Evolutionary conservation across 495 filamentous ascomycete genomes (phyloP).

Genomic region (Neurospora sp.): DNA sequence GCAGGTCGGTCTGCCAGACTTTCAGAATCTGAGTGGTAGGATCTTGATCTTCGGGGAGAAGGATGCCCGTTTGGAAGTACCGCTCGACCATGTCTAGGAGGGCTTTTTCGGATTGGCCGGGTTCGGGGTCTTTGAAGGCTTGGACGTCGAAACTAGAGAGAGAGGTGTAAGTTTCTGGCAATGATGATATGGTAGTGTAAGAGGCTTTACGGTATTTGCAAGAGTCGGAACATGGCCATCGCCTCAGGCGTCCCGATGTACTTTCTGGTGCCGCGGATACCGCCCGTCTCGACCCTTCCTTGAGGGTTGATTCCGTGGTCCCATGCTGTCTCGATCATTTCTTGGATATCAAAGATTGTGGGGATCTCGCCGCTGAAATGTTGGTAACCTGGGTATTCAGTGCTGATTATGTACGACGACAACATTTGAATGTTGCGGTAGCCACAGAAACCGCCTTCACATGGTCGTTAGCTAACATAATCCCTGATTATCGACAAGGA

Average conservation of each 20-base stretch:
- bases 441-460: conserved; percentile 79
- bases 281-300: conserved; percentile 74
- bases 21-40: conserved; percentile 22
- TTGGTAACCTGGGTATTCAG: conserved; percentile 45
- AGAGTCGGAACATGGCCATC: conserved; percentile 62
- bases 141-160: conserved; percentile 25
- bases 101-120: conserved; percentile 19
- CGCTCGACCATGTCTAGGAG: conserved; percentile 59
- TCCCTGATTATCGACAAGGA: background rate
- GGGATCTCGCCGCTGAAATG: conserved; percentile 55
- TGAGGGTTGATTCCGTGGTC: conserved; percentile 68
- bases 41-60: conserved; percentile 6
- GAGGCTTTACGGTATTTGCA: conserved; percentile 52
- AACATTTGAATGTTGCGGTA: conserved; percentile 97
- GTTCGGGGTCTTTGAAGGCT: conserved; percentile 25
- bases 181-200: background rate
- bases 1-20: conserved; percentile 55
- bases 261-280: conserved; percentile 78
- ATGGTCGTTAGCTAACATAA: background rate
- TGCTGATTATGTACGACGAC: conserved; percentile 60
- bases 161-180: too few relatives aligned
- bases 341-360: conserved; percentile 73
- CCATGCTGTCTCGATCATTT: conserved; percentile 86
- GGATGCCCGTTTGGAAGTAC: conserved; percentile 55
- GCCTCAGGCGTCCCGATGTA: conserved; percentile 95